A percentile compares a stretch with the other conserved stretches of the same genome.
These are phyloP conservation scores for Podospora fimiseda DNA, from an alignment of 495 filamentous ascomycete species.

Conservation along the genomic window DNA sequence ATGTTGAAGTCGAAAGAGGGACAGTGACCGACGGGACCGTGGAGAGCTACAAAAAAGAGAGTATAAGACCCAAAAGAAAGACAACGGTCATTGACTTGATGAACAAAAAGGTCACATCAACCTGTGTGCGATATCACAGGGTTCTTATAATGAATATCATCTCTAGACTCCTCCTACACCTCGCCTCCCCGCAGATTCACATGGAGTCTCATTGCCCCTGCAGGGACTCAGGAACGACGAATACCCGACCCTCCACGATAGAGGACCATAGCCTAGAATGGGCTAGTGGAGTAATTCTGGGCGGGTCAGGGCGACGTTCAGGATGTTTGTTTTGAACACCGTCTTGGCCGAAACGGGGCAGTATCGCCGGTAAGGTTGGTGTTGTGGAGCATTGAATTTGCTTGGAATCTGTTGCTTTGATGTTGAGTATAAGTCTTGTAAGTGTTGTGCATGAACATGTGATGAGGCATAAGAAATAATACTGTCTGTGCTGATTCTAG, in stretches of 20 bases:
- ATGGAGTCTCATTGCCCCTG: background rate
- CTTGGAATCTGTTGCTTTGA: background rate
- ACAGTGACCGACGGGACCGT: background rate
- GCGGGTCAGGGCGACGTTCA: background rate
- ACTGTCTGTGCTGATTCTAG: no score
- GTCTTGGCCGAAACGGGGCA: background rate
- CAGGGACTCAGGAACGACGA: background rate
- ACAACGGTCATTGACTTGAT: background rate
- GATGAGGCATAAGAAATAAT: no score
- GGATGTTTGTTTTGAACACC: background rate
- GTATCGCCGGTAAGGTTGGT: background rate
- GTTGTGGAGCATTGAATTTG: no score
- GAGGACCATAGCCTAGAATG: background rate
- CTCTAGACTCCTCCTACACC: background rate
- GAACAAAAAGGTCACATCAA: background rate
- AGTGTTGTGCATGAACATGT: no score
- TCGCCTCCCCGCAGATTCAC: background rate
- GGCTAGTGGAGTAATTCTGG: background rate
- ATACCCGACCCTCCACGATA: background rate
- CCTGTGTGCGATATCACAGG: background rate
- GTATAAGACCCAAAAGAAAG: background rate
- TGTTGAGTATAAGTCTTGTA: background rate
- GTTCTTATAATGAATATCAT: background rate
- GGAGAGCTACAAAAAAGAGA: background rate
- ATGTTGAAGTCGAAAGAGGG: conserved; percentile 7